Percentiles rank a stretch among this genome's conserved stretches.
Conservation (phyloP, 2,329 filamentous ascomycete species). For the Fusarium albidum region DNA sequence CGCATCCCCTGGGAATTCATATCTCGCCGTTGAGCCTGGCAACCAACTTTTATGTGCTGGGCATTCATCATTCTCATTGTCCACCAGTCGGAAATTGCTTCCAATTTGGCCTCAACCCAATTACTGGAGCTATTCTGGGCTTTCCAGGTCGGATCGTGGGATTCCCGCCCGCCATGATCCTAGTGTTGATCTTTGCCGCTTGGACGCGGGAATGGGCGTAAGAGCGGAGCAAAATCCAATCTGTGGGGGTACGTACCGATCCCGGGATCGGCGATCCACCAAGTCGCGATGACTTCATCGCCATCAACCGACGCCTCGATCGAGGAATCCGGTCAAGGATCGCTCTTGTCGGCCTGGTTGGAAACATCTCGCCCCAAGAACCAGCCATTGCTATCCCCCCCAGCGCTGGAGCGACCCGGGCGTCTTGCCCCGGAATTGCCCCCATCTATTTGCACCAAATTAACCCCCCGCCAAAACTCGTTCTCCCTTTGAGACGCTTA, state of each 20-base stretch:
- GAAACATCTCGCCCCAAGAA: background rate
- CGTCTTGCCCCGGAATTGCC: constrained; percentile 5
- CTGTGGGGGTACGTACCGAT: constrained; percentile 22
- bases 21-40: no score
- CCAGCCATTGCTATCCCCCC: background rate
- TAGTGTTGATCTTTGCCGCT: constrained; percentile 5
- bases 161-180: background rate
- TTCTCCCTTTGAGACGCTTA: background rate
- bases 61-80: no score
- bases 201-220: constrained; percentile 15
- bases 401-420: background rate
- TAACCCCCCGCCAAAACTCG: background rate
- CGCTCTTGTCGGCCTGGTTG: constrained; percentile 5
- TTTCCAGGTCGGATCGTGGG: background rate
- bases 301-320: constrained; percentile 23
- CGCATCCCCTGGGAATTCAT: no score
- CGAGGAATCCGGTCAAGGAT: constrained; percentile 33
- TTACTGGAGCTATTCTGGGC: constrained; percentile 5
- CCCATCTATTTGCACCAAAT: constrained; percentile 4
- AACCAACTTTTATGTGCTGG: no score
- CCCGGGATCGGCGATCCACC: constrained; percentile 31
- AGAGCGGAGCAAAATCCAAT: constrained; percentile 26
- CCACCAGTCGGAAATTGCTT: no score
- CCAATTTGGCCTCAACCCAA: no score
- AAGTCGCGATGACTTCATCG: constrained; percentile 40